Conservation (phyloP, 306 rosid genomes). For the Vachellia pachyceras region DNA sequence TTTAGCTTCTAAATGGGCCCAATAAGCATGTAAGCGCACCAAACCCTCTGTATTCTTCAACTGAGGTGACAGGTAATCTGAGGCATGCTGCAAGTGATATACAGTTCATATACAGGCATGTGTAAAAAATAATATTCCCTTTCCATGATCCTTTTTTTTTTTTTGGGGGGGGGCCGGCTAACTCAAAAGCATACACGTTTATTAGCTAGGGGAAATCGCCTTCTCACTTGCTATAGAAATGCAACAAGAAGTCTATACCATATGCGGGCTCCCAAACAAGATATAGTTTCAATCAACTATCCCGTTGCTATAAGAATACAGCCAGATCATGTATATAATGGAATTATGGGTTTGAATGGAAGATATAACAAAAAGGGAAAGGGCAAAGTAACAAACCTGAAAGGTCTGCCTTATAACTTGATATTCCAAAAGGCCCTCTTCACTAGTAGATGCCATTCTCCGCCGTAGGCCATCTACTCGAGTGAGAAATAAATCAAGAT, state of each 20-base stretch:
- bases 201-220: not conserved
- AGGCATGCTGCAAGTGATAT: constrained; percentile 67
- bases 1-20: constrained; percentile 84
- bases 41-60: constrained; percentile 77
- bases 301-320: not conserved
- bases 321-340: not conserved
- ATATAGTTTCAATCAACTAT: constrained; percentile 6
- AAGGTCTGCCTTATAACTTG: constrained; percentile 71
- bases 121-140: constrained; percentile 3
- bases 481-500: constrained; percentile 85
- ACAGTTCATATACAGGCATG: constrained; percentile 38
- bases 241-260: not conserved
- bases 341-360: constrained; percentile 1
- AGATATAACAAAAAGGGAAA: constrained; percentile 2
- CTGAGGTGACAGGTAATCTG: constrained; percentile 75
- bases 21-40: constrained; percentile 75
- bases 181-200: not conserved
- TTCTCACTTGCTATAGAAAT: constrained; percentile 19
- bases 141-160: constrained; percentile 8
- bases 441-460: constrained; percentile 56
- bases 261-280: constrained; percentile 10
- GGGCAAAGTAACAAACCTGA: constrained; percentile 60
- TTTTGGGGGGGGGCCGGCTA: not conserved
- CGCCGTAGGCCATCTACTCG: constrained; percentile 92
- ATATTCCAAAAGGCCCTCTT: constrained; percentile 60